Base-by-base conservation (phyloP, 2,329 filamentous ascomycete species). In the Aspergillus quadricinctus region DNA sequence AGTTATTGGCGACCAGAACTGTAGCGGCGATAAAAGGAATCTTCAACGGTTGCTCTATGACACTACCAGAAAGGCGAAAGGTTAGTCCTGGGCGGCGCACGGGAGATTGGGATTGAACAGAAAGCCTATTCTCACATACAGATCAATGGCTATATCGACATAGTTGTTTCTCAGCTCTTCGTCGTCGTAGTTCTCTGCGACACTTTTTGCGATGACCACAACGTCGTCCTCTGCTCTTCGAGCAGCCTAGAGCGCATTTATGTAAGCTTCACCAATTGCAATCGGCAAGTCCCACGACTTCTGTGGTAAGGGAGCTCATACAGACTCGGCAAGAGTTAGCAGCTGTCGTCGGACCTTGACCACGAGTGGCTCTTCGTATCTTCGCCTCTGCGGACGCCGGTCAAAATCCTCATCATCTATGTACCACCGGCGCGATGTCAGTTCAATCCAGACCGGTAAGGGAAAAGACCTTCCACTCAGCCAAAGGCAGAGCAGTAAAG, bases 1-100 rank as follows among this genome's bases (percentile, higher is more conserved):
- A 77, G 27, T 84, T 83, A 76, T 97, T 97, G 62, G 87, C 83
- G 55, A 91, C 83, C 56, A 96, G 81, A 46, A 95, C 83, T 14
- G 93, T 87, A 21, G 89, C 90, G 9, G 92, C 92, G 40, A 96
- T 83, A 71, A 97, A 97, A 0, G 94, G 93, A n/a, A 92, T 95
- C 80, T 97, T 97, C 74, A 99, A 88, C 1, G 94, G 94, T 76
- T 99, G 94, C 77, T 99, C 94, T 37, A 90, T 72, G 46, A 89
- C 82, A 62, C 83, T 85, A 57, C 27, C 49, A 31, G 23, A 25
- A 25, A 57, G 6, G 10, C 43, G 66, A 60, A 31, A 23, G 69
- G 65, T 67, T 43, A 62, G 52, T 48, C 17, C 45, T 29, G 14
- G 31, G 35, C 17, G 52, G 43, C 48, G 56, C 53, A 37, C 46